These are phyloP conservation scores for Gaeumannomyces tritici DNA, from an alignment of 2,329 filamentous ascomycete genomes.

Conservation along the genomic window DNA sequence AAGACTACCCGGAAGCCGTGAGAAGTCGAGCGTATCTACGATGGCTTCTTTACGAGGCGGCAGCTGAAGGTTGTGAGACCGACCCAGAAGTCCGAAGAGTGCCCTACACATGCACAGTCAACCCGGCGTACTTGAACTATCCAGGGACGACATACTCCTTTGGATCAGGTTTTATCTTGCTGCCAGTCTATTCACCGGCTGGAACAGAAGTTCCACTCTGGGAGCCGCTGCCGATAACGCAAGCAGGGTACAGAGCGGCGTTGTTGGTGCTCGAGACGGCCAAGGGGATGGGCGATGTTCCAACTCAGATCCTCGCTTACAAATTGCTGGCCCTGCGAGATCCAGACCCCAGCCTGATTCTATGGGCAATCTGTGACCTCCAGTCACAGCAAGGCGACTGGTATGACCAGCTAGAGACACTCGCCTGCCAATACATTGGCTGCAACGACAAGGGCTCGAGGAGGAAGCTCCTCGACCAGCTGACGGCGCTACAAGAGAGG, in stretches of 20 bases:
- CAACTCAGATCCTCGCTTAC: constrained; percentile 3
- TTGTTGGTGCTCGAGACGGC: not conserved
- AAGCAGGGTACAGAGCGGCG: not conserved
- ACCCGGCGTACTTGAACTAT: not conserved
- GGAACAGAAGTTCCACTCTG: not conserved
- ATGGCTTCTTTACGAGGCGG: not conserved
- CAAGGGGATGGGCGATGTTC: constrained; percentile 2
- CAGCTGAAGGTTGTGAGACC: not conserved
- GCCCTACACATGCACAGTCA: too few relatives aligned
- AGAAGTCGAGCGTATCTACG: constrained; percentile 1
- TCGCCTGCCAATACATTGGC: constrained; percentile 7
- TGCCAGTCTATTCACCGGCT: constrained; percentile 1
- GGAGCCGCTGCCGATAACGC: not conserved
- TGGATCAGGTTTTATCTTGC: not conserved
- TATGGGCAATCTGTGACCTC: not conserved
- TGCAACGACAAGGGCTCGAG: constrained; percentile 7
- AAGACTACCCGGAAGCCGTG: not conserved
- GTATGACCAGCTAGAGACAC: not conserved
- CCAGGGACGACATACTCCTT: not conserved
- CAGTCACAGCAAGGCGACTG: constrained; percentile 1
- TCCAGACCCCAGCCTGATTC: not conserved
- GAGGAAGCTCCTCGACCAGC: not conserved
- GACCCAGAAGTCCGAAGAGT: not conserved
- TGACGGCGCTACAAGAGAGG: constrained; percentile 1
- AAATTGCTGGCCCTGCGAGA: constrained; percentile 3